Conservation (phyloP, 108 stramenopile genomes). For the Stephanodiscus minutulus region DNA sequence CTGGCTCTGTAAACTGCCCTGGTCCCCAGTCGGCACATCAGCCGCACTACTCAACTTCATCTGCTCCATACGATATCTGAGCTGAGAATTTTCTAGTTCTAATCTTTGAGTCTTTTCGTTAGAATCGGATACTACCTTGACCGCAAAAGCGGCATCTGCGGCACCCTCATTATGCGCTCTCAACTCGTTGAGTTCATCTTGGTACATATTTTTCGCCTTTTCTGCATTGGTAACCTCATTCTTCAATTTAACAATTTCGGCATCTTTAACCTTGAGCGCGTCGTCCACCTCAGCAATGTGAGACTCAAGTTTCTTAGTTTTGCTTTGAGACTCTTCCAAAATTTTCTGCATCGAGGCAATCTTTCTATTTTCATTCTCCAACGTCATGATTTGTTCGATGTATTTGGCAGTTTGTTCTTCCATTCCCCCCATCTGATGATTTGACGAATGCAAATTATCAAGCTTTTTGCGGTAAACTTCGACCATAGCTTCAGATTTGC, state of each 20-base stretch:
- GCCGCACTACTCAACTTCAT: constrained; percentile 40
- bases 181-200: constrained; percentile 77
- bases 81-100: constrained; percentile 73
- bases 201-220: constrained; percentile 80
- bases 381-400: constrained; percentile 78
- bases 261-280: constrained; percentile 48
- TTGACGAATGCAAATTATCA: constrained; percentile 69
- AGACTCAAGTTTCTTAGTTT: constrained; percentile 51
- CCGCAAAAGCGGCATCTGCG: constrained; percentile 53
- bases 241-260: constrained; percentile 72
- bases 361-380: constrained; percentile 80
- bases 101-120: constrained; percentile 76
- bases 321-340: constrained; percentile 57
- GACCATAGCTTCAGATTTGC: constrained; percentile 80
- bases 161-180: constrained; percentile 69
- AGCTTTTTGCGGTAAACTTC: constrained; percentile 78
- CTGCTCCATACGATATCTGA: constrained; percentile 64
- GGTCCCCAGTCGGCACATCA: constrained; percentile 24
- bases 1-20: constrained; percentile 59
- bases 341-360: constrained; percentile 61
- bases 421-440: constrained; percentile 80
- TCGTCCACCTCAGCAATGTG: constrained; percentile 44
- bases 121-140: constrained; percentile 36
- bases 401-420: constrained; percentile 81
- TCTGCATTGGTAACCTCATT: constrained; percentile 60